Conservation (phyloP, 345 rosid genomes). For the Moricandia arvensis region DNA sequence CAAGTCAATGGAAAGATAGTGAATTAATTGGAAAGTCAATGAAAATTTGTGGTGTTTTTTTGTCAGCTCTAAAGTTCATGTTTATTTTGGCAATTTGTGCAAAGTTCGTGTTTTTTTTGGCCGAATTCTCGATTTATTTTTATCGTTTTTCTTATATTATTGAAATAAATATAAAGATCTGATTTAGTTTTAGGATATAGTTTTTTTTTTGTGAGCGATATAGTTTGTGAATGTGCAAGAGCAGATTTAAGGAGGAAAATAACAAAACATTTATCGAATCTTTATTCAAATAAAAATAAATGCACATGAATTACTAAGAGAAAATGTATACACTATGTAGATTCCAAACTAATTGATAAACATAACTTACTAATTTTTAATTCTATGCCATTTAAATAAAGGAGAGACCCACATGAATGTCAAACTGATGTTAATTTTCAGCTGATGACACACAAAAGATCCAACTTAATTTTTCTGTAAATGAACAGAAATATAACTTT, state of each 20-base stretch:
- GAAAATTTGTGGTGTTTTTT: too few species aligned
- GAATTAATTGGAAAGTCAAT: too few species aligned
- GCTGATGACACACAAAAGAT: not conserved
- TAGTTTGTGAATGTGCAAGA: conserved; percentile 13
- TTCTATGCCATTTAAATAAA: not conserved
- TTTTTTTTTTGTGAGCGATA: not conserved
- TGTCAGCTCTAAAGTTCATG: too few species aligned
- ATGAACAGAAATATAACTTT: conserved; percentile 40
- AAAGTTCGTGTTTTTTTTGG: too few species aligned
- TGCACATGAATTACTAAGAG: not conserved
- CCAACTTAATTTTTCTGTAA: not conserved
- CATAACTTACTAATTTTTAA: not conserved
- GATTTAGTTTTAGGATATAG: not conserved
- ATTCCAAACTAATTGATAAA: conserved; percentile 11
- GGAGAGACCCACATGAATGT: not conserved
- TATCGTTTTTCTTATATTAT: too few species aligned
- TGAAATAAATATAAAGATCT: too few species aligned
- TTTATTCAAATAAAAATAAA: not conserved
- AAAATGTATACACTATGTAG: not conserved
- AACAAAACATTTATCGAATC: not conserved
- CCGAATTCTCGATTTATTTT: too few species aligned
- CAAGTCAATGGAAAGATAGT: too few species aligned
- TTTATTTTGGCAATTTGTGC: too few species aligned
- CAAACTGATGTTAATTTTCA: not conserved
- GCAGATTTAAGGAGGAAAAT: not conserved